phyloP scores from a whole-genome alignment of 257 asterid genomes.

The Buddleja alternifolia region DNA sequence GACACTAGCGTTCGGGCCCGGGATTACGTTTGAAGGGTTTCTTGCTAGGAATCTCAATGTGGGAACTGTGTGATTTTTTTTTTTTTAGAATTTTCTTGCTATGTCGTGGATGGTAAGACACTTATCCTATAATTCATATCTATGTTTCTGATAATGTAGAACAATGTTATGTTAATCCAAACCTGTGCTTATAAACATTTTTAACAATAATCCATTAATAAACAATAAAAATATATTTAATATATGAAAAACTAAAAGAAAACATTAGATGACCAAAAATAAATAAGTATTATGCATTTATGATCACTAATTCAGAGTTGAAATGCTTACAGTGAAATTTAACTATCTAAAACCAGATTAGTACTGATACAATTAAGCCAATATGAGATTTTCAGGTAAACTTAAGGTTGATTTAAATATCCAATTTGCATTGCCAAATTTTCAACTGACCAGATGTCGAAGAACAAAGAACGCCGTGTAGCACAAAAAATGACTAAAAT shows the following conservation, averaged over 20 bases:
- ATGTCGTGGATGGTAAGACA: too few species aligned
- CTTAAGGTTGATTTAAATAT: constrained; percentile 14
- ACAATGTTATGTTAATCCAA: too few species aligned
- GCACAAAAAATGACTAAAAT: constrained; percentile 22
- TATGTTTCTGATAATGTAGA: too few species aligned
- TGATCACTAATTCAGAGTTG: constrained; percentile 17
- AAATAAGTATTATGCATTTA: background rate
- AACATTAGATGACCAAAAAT: background rate
- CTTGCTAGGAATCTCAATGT: constrained; percentile 64
- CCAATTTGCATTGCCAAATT: constrained; percentile 21
- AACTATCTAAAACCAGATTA: constrained; percentile 29
- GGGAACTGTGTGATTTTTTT: constrained; percentile 28
- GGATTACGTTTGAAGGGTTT: constrained; percentile 96
- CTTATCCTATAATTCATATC: too few species aligned
- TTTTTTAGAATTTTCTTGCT: too few species aligned
- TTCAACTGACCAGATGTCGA: constrained; percentile 22
- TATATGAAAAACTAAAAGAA: too few species aligned
- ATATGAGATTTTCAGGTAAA: constrained; percentile 4
- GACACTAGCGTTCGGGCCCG: constrained; percentile 93
- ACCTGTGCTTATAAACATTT: too few species aligned
- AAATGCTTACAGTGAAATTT: constrained; percentile 26
- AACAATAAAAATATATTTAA: too few species aligned
- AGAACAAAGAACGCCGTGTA: too few species aligned
- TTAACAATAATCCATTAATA: too few species aligned
- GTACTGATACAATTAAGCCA: constrained; percentile 30